Base-by-base conservation (phyloP, 495 filamentous ascomycete genomes). In the Usnea hakonensis region DNA sequence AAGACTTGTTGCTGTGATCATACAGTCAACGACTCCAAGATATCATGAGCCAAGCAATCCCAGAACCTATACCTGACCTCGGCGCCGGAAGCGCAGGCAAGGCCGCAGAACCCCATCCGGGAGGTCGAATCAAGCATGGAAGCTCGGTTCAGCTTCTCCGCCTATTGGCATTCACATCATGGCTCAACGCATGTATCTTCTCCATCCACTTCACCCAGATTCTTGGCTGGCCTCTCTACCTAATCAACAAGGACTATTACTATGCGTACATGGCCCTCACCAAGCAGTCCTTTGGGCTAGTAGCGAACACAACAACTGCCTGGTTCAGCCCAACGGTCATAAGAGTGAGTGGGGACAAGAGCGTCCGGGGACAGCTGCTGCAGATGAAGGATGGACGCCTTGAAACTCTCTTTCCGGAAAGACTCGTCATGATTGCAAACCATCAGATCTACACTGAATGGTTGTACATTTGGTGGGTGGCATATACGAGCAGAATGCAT, bases 391-490 rank as follows among this genome's bases (percentile, higher is more conserved):
- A 84, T 71, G 85, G 85, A 5, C 69, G 75, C 57, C 67, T 88
- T 37, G 75, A 78, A 65, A 80, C 80, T 21, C 63, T 76, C 38
- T 87, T 88, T 60, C 81, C 83, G 9, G 81, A 86, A 69, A 77
- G 85, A 23, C 66, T 86, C 58, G 78, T 88, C 53, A 59, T 88
- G 70, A 84, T 88, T 56, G 77, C 85, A 14, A 88, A 88, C 56
- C 85, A 88, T 65, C 84, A 87, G 68, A 81, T 88, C 14, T 88
- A 88, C 70, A 86, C 84, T 11, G 85, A 88, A 59, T 88, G 85
- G 85, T 74, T 87, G 11, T 88, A 88, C 68, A 76, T 88, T 2
- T 88, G 85, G 85, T 88, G 85, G 85, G 73, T 84, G 43, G 79
- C 83, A 16, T 88, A 87, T 65, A 82, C 85, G 3, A 80, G 81